Conservation (phyloP, 805 yeast genomes). For the Ogataea ganodermae region DNA sequence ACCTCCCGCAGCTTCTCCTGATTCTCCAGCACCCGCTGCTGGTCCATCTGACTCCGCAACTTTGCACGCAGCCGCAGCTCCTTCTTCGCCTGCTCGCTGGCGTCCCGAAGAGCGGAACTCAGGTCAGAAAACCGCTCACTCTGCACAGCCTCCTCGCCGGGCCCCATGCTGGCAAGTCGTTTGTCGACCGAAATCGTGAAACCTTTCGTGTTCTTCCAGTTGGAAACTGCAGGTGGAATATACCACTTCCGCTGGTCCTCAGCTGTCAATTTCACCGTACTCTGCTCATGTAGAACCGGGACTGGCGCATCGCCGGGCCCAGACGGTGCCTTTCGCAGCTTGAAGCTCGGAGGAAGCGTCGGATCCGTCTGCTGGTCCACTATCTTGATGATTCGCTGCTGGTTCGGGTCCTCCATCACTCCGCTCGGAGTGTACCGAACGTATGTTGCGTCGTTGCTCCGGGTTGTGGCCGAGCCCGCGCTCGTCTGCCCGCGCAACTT, state of each 20-base stretch:
- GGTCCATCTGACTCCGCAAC: conserved; percentile 50
- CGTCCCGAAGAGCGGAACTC: conserved; percentile 70
- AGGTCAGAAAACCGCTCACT: conserved; percentile 62
- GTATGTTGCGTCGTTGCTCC: conserved; percentile 38
- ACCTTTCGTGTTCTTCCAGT: conserved; percentile 95
- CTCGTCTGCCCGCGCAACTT: conserved; percentile 40
- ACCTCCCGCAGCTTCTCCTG: conserved; percentile 53
- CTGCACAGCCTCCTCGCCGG: conserved; percentile 41
- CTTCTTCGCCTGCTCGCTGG: conserved; percentile 61
- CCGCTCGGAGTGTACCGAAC: conserved; percentile 46
- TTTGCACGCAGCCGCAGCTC: conserved; percentile 54
- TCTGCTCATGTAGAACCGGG: conserved; percentile 68
- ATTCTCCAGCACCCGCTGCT: conserved; percentile 48
- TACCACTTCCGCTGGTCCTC: conserved; percentile 81
- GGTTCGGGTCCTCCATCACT: conserved; percentile 34
- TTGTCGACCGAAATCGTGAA: conserved; percentile 80
- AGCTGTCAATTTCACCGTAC: conserved; percentile 55
- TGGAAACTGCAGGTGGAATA: conserved; percentile 89
- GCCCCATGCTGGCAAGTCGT: conserved; percentile 59
- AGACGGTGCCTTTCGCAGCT: conserved; percentile 69
- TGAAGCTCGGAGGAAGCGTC: conserved; percentile 77
- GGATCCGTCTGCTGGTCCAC: conserved; percentile 78
- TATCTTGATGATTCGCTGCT: conserved; percentile 57
- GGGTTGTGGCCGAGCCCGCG: conserved; percentile 11
- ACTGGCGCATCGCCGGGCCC: conserved; percentile 53